Conservation (phyloP, 192 early-diverging fungal genomes). For the Coemansia sp. region DNA sequence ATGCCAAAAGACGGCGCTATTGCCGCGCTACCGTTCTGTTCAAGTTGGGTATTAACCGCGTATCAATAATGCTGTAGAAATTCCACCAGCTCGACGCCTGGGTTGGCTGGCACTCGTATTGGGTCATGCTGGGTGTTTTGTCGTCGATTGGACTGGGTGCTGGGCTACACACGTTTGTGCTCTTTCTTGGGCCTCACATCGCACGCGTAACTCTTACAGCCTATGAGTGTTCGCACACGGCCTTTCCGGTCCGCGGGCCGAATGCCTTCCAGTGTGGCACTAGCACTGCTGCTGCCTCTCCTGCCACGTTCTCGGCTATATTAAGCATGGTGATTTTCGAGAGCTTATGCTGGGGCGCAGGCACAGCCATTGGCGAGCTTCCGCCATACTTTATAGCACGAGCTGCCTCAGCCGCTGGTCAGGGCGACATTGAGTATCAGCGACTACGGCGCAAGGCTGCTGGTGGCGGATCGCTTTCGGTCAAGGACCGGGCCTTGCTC, state of each 20-base stretch:
- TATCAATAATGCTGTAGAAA: background rate
- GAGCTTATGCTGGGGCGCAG: constrained; percentile 89
- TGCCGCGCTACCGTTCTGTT: background rate
- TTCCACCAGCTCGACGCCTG: constrained; percentile 56
- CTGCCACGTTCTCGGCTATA: constrained; percentile 63
- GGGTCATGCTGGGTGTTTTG: constrained; percentile 80
- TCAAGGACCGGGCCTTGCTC: constrained; percentile 69
- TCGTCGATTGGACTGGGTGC: constrained; percentile 93
- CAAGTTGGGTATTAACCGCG: background rate
- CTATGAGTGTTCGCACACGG: constrained; percentile 71
- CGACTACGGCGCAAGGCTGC: constrained; percentile 33
- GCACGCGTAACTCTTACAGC: constrained; percentile 88
- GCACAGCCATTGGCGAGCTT: constrained; percentile 90
- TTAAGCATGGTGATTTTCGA: constrained; percentile 72
- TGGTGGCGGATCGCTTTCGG: constrained; percentile 45
- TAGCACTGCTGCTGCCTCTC: constrained; percentile 10
- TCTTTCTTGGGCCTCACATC: constrained; percentile 92
- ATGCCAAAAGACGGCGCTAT: background rate
- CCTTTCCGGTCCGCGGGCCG: constrained; percentile 73
- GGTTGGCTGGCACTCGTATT: constrained; percentile 84
- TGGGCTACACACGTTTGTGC: constrained; percentile 91
- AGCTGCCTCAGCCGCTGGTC: constrained; percentile 56
- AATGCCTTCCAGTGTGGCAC: constrained; percentile 53
- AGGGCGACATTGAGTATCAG: constrained; percentile 44
- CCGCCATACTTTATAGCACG: constrained; percentile 95